These are phyloP conservation scores for Dovyalis caffra DNA, from an alignment of 345 rosid genomes.

Conservation along the genomic window DNA sequence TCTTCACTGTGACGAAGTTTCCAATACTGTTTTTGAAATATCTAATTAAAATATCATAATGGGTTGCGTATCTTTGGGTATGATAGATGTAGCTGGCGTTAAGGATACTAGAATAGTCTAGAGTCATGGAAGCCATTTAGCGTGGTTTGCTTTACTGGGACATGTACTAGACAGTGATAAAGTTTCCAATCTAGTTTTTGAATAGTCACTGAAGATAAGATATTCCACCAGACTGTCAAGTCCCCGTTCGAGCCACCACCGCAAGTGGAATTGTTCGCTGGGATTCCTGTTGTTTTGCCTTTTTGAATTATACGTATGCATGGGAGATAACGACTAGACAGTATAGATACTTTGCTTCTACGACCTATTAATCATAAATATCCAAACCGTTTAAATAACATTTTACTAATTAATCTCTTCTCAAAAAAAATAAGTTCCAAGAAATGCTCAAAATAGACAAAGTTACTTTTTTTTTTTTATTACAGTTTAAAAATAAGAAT, in stretches of 20 bases:
- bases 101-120: not conserved
- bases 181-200: conserved; percentile 1
- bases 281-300: not conserved
- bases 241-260: conserved; percentile 12
- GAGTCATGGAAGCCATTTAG: conserved; percentile 15
- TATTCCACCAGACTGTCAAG: conserved; percentile 22
- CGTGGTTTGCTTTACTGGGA: conserved; percentile 34
- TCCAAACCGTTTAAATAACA: no score
- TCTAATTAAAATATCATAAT: no score
- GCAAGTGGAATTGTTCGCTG: conserved; percentile 8
- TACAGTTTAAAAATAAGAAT: no score
- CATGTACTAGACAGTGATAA: conserved; percentile 22
- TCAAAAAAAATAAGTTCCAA: no score
- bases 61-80: no score
- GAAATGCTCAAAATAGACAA: no score
- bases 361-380: no score
- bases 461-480: no score
- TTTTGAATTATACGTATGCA: not conserved
- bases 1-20: no score
- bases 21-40: no score
- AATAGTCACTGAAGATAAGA: conserved; percentile 31
- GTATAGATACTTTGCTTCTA: not conserved
- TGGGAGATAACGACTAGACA: not conserved
- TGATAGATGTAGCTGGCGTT: not conserved
- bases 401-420: no score